Base-by-base conservation (phyloP, 306 rosid genomes). In the Purshia tridentata region DNA sequence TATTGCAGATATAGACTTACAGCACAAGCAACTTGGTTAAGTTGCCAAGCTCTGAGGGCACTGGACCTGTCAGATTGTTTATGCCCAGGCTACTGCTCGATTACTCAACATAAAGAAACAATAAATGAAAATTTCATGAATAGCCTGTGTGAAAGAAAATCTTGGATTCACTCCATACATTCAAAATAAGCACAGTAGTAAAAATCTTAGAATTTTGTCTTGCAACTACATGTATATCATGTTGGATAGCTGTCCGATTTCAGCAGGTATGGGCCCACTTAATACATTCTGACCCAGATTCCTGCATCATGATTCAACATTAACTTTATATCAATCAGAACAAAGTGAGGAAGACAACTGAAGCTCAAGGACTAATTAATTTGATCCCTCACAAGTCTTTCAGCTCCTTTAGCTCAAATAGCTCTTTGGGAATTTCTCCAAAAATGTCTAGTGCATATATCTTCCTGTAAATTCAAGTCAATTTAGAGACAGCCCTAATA, bases 51-150 rank as follows among this genome's bases (percentile, higher is more conserved):
- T 68, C 81, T 10, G 10, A 53, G 16, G 85, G 85, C 65, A 81
- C 78, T 42, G 42, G 72, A 50, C 85, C 85, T 46, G 79, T 77
- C 55, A 81, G 65, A 77, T 81, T 81, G 85, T 81, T 81, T 77
- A 81, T 63, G 54, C 82, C 82, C 18, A 82, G 47, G 74, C 82
- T 82, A 49, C 85, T 78, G 82, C 65, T 54, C 67, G 62, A 77
- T 76, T 37, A 70, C n/a, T 68, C 79, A 45, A 40, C 18, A 52
- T 6, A 14, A 56, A 56, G 2, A 19, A 23, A 52, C 35, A 8
- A 60, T 51, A 8, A 47, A 48, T 9, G 8, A 8, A 39, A 62
- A 19, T 18, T 14, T 29, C 22, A 48, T 29, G 22, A 59, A 7
- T 18, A 55, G 7, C 39, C 9, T 50, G 35, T 12, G 13, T 16